These are phyloP conservation scores for Candida michaelii DNA, from an alignment of 805 yeast genomes.

Conservation along the genomic window DNA sequence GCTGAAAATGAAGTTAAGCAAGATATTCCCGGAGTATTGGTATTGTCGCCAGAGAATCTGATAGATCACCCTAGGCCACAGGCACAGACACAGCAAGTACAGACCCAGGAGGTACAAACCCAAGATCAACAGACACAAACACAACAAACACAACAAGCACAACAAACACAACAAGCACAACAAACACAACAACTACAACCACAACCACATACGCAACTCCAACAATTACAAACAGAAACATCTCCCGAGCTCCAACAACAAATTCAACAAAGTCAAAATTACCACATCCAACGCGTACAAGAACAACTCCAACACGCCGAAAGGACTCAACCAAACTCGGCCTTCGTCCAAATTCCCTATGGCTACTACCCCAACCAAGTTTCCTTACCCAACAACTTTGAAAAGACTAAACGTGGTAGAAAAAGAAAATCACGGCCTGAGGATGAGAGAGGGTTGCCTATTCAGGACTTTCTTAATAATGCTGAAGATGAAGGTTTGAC, in stretches of 20 bases:
- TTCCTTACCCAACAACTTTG: neutral
- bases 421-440: neutral
- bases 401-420: neutral
- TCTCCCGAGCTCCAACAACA: neutral
- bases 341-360: neutral
- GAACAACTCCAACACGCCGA: neutral
- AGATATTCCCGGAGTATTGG: neutral
- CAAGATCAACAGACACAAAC: neutral
- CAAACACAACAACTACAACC: slow-evolving; percentile 1
- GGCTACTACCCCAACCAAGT: neutral
- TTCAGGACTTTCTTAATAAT: slow-evolving; percentile 2
- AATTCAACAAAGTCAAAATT: neutral
- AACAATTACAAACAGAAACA: neutral
- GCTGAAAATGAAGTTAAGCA: slow-evolving; percentile 1
- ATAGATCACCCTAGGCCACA: no score
- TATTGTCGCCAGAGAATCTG: neutral
- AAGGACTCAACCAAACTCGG: neutral
- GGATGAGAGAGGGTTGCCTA: slow-evolving; percentile 1
- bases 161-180: slow-evolving; percentile 1
- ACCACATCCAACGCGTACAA: neutral
- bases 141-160: slow-evolving; percentile 1
- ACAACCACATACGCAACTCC: slow-evolving; percentile 1
- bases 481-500: neutral
- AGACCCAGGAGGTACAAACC: neutral
- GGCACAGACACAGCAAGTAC: neutral